A percentile compares a stretch with the other conserved stretches of the same genome.
phyloP scores from a whole-genome alignment of 306 rosid genomes.

The Argentina anserina region DNA sequence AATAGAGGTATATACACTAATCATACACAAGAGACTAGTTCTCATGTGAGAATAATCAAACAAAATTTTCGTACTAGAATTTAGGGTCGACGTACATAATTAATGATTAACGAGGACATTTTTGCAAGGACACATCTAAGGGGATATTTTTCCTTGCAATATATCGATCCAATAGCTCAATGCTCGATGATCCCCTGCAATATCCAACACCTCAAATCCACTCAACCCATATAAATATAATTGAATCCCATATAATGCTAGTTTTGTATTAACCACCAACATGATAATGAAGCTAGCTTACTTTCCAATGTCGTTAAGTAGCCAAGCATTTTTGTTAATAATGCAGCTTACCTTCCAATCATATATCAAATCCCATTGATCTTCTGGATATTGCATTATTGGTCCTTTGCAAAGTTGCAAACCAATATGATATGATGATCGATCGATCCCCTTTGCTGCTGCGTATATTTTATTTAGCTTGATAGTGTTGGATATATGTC shows the following conservation, averaged over 20 bases:
- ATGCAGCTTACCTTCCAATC: constrained; percentile 12
- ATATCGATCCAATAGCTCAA: not conserved
- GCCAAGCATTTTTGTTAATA: constrained; percentile 12
- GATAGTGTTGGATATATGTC: no score
- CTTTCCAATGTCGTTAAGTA: constrained; percentile 17
- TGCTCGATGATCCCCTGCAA: not conserved
- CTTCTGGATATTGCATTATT: not conserved
- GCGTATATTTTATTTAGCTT: not conserved
- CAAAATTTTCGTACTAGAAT: no score
- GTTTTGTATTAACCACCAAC: constrained; percentile 9
- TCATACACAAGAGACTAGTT: no score
- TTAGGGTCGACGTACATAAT: no score
- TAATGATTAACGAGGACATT: not conserved
- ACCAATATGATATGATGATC: not conserved
- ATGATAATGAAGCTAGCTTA: constrained; percentile 21
- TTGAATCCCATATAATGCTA: not conserved
- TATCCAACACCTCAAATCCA: not conserved
- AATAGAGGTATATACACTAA: no score
- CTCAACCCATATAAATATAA: not conserved
- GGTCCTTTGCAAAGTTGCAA: constrained; percentile 8
- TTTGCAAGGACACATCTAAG: no score
- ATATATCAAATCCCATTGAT: constrained; percentile 16
- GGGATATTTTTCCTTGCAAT: not conserved
- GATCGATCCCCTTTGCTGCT: not conserved
- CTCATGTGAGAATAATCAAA: no score